Percentiles rank a stretch among this genome's conserved stretches.
phyloP scores from a whole-genome alignment of 495 filamentous ascomycete species.

The Aspergillus saccharolyticus region DNA sequence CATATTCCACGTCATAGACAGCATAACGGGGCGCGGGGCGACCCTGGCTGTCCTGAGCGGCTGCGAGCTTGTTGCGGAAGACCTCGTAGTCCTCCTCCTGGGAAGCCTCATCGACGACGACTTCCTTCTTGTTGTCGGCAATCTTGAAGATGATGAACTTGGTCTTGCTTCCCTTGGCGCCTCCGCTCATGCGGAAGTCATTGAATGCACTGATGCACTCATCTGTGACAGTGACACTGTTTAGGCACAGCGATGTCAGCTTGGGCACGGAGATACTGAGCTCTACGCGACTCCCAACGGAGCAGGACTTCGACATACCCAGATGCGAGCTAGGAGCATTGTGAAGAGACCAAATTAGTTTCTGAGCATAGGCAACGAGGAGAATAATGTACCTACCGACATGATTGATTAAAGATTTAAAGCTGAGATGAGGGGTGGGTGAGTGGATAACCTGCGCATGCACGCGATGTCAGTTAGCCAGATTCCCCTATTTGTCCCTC shows the following conservation, averaged over 20 bases:
- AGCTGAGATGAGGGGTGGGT: constrained; percentile 18
- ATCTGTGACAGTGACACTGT: constrained; percentile 69
- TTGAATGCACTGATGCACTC: constrained; percentile 84
- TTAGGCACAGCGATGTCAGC: constrained; percentile 18
- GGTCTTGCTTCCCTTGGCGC: constrained; percentile 62
- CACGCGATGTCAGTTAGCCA: constrained; percentile 28
- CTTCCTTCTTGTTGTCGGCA: constrained; percentile 83
- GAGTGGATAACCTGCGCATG: constrained; percentile 27
- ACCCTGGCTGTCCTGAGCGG: constrained; percentile 63
- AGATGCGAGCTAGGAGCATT: constrained; percentile 38
- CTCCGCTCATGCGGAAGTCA: constrained; percentile 81
- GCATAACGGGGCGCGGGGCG: constrained; percentile 73
- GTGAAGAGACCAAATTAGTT: constrained; percentile 17
- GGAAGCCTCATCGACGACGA: constrained; percentile 74
- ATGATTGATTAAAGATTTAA: constrained; percentile 26
- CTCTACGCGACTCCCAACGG: not conserved
- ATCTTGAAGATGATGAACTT: constrained; percentile 99
- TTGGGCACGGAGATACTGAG: constrained; percentile 4
- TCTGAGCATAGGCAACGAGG: not conserved
- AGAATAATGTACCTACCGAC: constrained; percentile 31
- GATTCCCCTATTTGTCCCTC: constrained; percentile 13
- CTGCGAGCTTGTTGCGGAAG: constrained; percentile 75
- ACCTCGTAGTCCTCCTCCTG: constrained; percentile 61
- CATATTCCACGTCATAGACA: constrained; percentile 88
- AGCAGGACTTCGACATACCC: constrained; percentile 32